Evolutionary conservation across 768 basidiomycete genomes (phyloP), one percentile per base, ranked within the genome.

Genomic region (Guyanaporus albipodus): DNA sequence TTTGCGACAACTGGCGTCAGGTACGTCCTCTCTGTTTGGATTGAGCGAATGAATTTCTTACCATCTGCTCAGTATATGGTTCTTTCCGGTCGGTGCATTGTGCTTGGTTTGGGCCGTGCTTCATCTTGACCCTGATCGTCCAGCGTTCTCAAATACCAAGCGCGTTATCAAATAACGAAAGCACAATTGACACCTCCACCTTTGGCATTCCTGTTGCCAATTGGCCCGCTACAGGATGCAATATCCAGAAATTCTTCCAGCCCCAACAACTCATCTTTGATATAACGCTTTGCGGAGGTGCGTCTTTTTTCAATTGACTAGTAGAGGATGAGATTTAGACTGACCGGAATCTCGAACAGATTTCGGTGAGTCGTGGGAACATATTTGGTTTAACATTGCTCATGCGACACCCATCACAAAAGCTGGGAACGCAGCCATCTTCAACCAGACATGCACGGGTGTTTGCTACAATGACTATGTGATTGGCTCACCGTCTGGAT

Each of bases 401-500:
- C 42, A 42, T 22, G 22, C 4, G 29, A 27, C 22, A 68, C 49
- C 76, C 74, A 42, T 34, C 22, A 37, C 38, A 10, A 41, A 48
- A 59, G 84, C 86, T 6, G 83, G 79, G 1, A 61, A 70, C 15
- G 39, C 78, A 0, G 48, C 67, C 31, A 69, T 80, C 33, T 83
- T 87, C 65, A 62, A 70, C 4, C 62, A 78, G 53, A 86, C 85
- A 0, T 87, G 84, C 67, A 59, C 71, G 6, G 82, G 82, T n/a
- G 66, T 68, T 2, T 85, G 87, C 64, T 88, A 90, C 66, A 70
- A 75, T 10, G 78, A 85, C 67, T 85, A 79, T 47, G 85, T 88
- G 33, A 67, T 85, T 46, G 82, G 83, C 8, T 60, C 78, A 46
- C 75, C 79, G 4, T 74, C 79, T 15, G 75, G 73, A 54, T 88